phyloP scores from a whole-genome alignment of 2,329 filamentous ascomycete species.

The Clarireedia hainanense region DNA sequence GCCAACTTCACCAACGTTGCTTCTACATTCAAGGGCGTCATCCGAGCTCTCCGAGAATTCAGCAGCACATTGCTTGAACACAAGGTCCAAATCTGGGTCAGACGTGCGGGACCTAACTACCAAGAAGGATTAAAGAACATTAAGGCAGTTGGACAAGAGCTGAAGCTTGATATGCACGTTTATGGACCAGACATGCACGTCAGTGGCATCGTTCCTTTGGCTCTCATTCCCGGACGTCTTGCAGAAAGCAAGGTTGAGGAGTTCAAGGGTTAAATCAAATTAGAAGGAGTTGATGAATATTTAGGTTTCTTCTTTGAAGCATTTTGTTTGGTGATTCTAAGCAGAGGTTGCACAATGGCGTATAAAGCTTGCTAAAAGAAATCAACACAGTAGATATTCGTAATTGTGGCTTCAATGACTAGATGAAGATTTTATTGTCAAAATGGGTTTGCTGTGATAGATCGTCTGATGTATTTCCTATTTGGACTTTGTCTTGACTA shows the following conservation, averaged over 20 bases:
- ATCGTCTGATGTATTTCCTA: not conserved
- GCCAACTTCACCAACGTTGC: slow-evolving; percentile 99
- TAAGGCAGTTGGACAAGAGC: slow-evolving; percentile 90
- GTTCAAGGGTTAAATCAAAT: slow-evolving; percentile 35
- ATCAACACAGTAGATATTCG: slow-evolving; percentile 26
- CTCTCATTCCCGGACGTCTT: slow-evolving; percentile 61
- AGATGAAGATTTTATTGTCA: not conserved
- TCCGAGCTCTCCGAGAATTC: slow-evolving; percentile 88
- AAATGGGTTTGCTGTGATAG: not conserved
- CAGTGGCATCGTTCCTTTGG: slow-evolving; percentile 90
- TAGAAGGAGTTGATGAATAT: slow-evolving; percentile 12
- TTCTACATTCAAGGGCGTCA: slow-evolving; percentile 99
- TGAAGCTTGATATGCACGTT: slow-evolving; percentile 91
- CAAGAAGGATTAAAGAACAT: slow-evolving; percentile 99
- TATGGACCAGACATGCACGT: slow-evolving; percentile 80
- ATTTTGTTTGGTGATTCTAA: slow-evolving; percentile 14
- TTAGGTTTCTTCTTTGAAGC: slow-evolving; percentile 16
- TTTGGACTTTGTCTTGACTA: too few relatives aligned
- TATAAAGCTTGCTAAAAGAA: slow-evolving; percentile 21
- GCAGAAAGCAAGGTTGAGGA: slow-evolving; percentile 54
- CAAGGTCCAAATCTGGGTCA: slow-evolving; percentile 97
- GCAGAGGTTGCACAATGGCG: slow-evolving; percentile 19
- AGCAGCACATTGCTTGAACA: slow-evolving; percentile 82
- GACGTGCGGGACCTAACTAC: slow-evolving; percentile 89
- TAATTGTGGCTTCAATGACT: slow-evolving; percentile 17